These are phyloP conservation scores for Wickerhamiella lipophila DNA, from an alignment of 805 yeast species.

Conservation along the genomic window DNA sequence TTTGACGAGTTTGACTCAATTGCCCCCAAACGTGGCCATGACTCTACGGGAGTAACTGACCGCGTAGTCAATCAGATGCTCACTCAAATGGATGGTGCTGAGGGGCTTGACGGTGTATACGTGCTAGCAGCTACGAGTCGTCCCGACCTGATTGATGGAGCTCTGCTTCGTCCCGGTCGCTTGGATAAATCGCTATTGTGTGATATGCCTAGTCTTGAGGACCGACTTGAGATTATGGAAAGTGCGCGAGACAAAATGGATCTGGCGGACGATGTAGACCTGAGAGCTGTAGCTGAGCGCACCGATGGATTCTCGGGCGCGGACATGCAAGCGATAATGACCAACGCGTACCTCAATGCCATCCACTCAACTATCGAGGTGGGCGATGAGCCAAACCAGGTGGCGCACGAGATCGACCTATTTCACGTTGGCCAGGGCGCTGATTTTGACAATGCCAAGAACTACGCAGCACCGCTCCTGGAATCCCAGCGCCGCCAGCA, in stretches of 20 bases:
- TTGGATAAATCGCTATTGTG: conserved; percentile 85
- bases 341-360: conserved; percentile 81
- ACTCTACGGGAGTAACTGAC: conserved; percentile 95
- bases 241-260: conserved; percentile 47
- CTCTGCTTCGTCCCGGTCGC: conserved; percentile 89
- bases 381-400: conserved; percentile 1
- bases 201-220: conserved; percentile 64
- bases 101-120: conserved; percentile 91
- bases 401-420: conserved; percentile 2
- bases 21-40: conserved; percentile 96
- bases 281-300: conserved; percentile 40
- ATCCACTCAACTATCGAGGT: conserved; percentile 41
- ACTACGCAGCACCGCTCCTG: conserved; percentile 8
- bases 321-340: conserved; percentile 82
- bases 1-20: conserved; percentile 95
- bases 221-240: conserved; percentile 58
- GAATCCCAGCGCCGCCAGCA: background rate
- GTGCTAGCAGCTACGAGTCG: conserved; percentile 93
- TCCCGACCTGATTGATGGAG: conserved; percentile 92
- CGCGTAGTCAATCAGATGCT: conserved; percentile 93
- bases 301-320: conserved; percentile 88
- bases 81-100: conserved; percentile 99
- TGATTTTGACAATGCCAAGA: conserved; percentile 11
- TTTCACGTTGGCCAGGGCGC: conserved; percentile 17
- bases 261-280: conserved; percentile 38